These are phyloP conservation scores for Sambucus nigra DNA, from an alignment of 129 eudicot genomes.

Conservation along the genomic window DNA sequence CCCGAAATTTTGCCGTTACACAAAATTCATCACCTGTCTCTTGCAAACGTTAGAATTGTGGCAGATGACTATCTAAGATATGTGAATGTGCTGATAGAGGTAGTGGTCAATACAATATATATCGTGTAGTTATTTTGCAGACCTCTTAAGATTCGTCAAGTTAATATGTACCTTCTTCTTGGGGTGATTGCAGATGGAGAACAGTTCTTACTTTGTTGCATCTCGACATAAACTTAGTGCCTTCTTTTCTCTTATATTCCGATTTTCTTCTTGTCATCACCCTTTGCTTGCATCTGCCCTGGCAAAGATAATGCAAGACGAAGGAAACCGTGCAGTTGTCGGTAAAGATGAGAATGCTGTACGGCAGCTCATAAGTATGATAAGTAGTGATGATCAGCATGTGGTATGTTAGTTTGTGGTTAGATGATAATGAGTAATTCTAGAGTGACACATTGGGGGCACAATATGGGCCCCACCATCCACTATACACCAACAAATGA, in stretches of 20 bases:
- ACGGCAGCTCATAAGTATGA: slow-evolving; percentile 97
- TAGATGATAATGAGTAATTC: too few species aligned
- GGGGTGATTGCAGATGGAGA: slow-evolving; percentile 63
- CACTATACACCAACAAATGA: too few species aligned
- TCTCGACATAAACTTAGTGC: slow-evolving; percentile 97
- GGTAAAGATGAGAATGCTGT: slow-evolving; percentile 99
- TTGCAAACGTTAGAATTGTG: slow-evolving; percentile 93
- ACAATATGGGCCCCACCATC: too few species aligned
- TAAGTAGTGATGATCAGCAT: slow-evolving; percentile 94
- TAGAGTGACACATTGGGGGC: too few species aligned
- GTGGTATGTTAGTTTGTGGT: slow-evolving; percentile 51
- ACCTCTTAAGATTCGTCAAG: slow-evolving; percentile 1
- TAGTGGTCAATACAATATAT: slow-evolving; percentile 15
- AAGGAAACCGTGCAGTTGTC: slow-evolving; percentile 80
- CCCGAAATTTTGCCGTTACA: slow-evolving; percentile 93
- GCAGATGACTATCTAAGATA: slow-evolving; percentile 83
- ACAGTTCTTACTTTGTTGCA: slow-evolving; percentile 90
- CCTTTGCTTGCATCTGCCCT: slow-evolving; percentile 92
- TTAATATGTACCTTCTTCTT: slow-evolving; percentile 13
- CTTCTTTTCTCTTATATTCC: slow-evolving; percentile 93
- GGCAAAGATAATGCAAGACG: slow-evolving; percentile 96
- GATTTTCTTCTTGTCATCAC: slow-evolving; percentile 97
- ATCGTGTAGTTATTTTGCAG: background rate
- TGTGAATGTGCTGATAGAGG: slow-evolving; percentile 97
- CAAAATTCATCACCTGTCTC: slow-evolving; percentile 90